phyloP scores from a whole-genome alignment of 768 basidiomycete genomes.

The Pleurotus djamor region DNA sequence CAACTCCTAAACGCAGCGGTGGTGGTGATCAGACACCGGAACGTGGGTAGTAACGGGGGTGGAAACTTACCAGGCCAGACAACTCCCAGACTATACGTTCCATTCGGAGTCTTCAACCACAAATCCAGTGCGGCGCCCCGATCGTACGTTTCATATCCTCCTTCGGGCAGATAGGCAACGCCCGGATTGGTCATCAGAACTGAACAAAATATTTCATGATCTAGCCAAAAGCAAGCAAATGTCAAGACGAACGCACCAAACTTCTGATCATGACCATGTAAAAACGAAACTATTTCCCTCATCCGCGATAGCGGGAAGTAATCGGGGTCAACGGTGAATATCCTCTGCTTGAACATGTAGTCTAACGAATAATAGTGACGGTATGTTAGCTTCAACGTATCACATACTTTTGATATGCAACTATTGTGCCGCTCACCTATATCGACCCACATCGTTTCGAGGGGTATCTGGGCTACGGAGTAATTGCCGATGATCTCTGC shows the following conservation, averaged over 20 bases:
- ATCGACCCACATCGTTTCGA: slow-evolving; percentile 82
- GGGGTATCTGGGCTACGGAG: slow-evolving; percentile 56
- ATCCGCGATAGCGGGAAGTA: slow-evolving; percentile 65
- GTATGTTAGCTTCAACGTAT: neutral
- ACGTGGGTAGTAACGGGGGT: neutral
- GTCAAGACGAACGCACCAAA: slow-evolving; percentile 38
- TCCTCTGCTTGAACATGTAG: slow-evolving; percentile 66
- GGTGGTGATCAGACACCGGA: neutral
- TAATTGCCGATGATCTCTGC: slow-evolving; percentile 62
- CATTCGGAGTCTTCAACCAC: slow-evolving; percentile 63
- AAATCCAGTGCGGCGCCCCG: slow-evolving; percentile 51
- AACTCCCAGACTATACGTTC: slow-evolving; percentile 52
- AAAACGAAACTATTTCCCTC: slow-evolving; percentile 61
- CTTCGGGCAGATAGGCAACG: slow-evolving; percentile 46
- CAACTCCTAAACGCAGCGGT: slow-evolving; percentile 45
- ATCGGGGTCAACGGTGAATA: slow-evolving; percentile 67
- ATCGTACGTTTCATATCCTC: slow-evolving; percentile 51
- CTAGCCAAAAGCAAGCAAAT: neutral
- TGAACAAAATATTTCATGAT: slow-evolving; percentile 19
- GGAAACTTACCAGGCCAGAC: slow-evolving; percentile 58
- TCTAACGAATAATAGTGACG: slow-evolving; percentile 29
- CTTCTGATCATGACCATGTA: slow-evolving; percentile 58
- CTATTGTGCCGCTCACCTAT: slow-evolving; percentile 41
- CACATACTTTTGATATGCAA: neutral
- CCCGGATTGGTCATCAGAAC: slow-evolving; percentile 79